Evolutionary conservation across 495 filamentous ascomycete species (phyloP), one percentile per base, ranked within the genome.

Genomic region (Massariosphaeria phaeospora): DNA sequence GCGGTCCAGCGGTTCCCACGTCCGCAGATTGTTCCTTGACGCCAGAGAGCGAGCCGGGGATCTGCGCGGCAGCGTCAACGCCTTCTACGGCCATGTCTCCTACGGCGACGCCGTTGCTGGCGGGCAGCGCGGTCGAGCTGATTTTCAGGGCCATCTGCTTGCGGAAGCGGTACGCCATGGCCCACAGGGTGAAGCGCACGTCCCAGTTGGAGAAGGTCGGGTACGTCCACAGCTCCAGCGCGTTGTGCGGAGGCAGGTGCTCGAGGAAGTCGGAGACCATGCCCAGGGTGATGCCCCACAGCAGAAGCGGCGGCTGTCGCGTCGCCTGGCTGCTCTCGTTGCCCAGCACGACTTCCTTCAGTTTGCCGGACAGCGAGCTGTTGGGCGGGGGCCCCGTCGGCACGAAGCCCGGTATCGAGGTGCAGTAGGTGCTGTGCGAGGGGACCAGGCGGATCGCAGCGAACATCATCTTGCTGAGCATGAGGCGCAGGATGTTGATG

Each of bases 271-370:
- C 86, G 23, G 80, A 78, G 26, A 88, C 57, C 24, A 91, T 77
- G 6, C 84, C 84, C 3, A 89, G 73, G 0, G 86, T 89, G 15
- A 91, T 66, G 0, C 86, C 86, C 86, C 86, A 91, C 0, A 89
- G 78, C 3, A 88, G 67, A 12, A 91, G 71, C 6, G 83, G 79
- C 18, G 69, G 74, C 21, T 70, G 68, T 20, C 49, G 71, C 6
- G 83, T 79, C 18, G 69, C 73, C 21, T 70, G 68, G 20, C 49
- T 64, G 29, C 49, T 59, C 23, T 53, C 53, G 0, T 68, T 68
- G 2, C 65, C 27, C 5, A 39, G 23, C 20, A 36, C 43, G 13
- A 39, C 48, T 12, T 53, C 47, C 23, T 50, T 55, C 0, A 56
- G 17, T 23, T 42, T 56, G 36, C 49, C 48, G 5, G 51, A 10